These are phyloP conservation scores for Trypethelium eluteriae DNA, from an alignment of 495 filamentous ascomycete species.

Conservation along the genomic window DNA sequence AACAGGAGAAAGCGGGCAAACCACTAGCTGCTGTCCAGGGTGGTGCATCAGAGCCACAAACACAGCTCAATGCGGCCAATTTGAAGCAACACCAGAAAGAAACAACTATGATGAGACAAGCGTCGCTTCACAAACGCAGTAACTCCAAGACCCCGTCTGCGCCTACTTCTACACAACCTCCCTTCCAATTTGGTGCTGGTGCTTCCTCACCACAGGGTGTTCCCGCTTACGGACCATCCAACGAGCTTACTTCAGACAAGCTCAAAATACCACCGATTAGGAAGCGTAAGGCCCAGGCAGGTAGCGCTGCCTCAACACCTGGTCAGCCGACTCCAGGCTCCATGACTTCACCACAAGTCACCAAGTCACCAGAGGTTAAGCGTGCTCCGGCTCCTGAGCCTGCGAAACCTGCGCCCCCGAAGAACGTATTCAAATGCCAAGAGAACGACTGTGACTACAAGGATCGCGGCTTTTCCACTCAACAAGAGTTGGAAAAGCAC, in stretches of 20 bases:
- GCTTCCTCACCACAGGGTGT: slow-evolving; percentile 64
- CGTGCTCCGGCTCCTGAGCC: slow-evolving; percentile 3
- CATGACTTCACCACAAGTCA: slow-evolving; percentile 34
- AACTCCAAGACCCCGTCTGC: slow-evolving; percentile 46
- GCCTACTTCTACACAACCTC: slow-evolving; percentile 56
- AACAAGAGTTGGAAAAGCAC: slow-evolving; percentile 47
- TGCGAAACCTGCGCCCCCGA: slow-evolving; percentile 33
- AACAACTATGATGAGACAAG: background rate
- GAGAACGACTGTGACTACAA: slow-evolving; percentile 42
- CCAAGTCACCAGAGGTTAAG: slow-evolving; percentile 16
- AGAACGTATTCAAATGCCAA: slow-evolving; percentile 41
- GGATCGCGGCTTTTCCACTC: slow-evolving; percentile 45
- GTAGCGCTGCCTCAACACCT: slow-evolving; percentile 26
- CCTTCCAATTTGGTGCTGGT: slow-evolving; percentile 60
- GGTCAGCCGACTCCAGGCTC: slow-evolving; percentile 24
- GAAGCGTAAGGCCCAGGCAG: slow-evolving; percentile 40
- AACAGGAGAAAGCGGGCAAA: background rate
- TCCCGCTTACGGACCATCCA: slow-evolving; percentile 46
- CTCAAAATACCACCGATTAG: slow-evolving; percentile 50
- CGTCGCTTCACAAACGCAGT: slow-evolving; percentile 20
- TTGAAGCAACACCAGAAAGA: slow-evolving; percentile 31
- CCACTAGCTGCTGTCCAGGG: background rate
- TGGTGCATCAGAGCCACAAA: slow-evolving; percentile 21
- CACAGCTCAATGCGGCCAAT: slow-evolving; percentile 57
- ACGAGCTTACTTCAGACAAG: slow-evolving; percentile 41